Conservation (phyloP, 495 filamentous ascomycete genomes). For the Hypoxylon subgilvum region DNA sequence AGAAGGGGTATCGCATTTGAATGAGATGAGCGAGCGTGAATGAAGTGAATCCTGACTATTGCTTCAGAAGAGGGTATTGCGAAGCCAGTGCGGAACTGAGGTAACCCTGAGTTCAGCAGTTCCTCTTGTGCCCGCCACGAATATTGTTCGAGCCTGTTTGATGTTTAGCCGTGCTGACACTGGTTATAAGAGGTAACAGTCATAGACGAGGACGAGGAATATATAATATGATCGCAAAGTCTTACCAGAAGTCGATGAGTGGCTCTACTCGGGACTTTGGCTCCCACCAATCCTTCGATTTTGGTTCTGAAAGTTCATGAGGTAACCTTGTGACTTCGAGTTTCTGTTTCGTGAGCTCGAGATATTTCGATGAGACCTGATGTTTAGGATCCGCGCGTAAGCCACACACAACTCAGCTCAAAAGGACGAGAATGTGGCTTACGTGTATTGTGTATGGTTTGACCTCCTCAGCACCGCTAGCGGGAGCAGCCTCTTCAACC, state of each 20-base stretch:
- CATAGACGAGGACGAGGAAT: neutral
- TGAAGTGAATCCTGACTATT: slow-evolving; percentile 56
- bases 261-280: slow-evolving; percentile 56
- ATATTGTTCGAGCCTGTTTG: slow-evolving; percentile 63
- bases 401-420: slow-evolving; percentile 6
- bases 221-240: neutral
- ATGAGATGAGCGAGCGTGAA: slow-evolving; percentile 61
- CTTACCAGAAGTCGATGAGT: slow-evolving; percentile 61
- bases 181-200: neutral
- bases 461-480: slow-evolving; percentile 46
- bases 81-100: slow-evolving; percentile 65
- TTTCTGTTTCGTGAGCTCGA: slow-evolving; percentile 60
- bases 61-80: slow-evolving; percentile 40
- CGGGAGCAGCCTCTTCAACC: slow-evolving; percentile 30
- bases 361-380: slow-evolving; percentile 57
- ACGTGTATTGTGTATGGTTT: slow-evolving; percentile 59
- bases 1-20: slow-evolving; percentile 63
- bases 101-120: slow-evolving; percentile 59
- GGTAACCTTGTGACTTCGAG: slow-evolving; percentile 62
- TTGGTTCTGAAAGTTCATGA: slow-evolving; percentile 50
- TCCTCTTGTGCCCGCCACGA: slow-evolving; percentile 65
- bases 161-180: slow-evolving; percentile 6
- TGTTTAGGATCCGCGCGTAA: neutral
- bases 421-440: slow-evolving; percentile 31
- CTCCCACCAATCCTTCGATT: slow-evolving; percentile 53